Evolutionary conservation across 306 rosid genomes (phyloP).

Genomic region (Cicer pinnatifidum): DNA sequence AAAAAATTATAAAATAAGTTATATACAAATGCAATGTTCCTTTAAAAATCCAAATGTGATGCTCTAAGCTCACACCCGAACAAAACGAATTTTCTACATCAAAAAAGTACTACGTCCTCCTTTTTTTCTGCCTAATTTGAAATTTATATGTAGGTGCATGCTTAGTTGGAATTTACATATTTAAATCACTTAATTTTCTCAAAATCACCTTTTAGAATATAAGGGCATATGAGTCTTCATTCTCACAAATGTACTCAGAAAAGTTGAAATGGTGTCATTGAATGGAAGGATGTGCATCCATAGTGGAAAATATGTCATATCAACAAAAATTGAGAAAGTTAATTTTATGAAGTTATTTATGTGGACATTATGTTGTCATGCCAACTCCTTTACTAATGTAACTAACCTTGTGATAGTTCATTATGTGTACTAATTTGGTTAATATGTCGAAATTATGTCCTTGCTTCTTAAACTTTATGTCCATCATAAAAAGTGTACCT

Average conservation of each 20-base stretch:
- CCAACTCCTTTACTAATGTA: slow-evolving; percentile 13
- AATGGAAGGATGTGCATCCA: slow-evolving; percentile 25
- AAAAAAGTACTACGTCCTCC: too few species aligned
- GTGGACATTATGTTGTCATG: slow-evolving; percentile 71
- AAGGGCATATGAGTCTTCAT: slow-evolving; percentile 33
- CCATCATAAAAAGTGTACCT: slow-evolving; percentile 34
- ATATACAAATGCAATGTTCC: too few species aligned
- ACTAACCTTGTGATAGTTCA: slow-evolving; percentile 10
- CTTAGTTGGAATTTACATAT: not conserved
- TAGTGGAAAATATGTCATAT: slow-evolving; percentile 42
- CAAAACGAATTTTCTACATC: too few species aligned
- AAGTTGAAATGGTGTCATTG: slow-evolving; percentile 27
- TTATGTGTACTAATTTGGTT: not conserved
- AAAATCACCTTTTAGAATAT: not conserved
- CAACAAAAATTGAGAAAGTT: not conserved
- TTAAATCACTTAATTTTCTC: slow-evolving; percentile 1
- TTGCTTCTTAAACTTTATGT: not conserved
- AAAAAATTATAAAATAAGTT: too few species aligned
- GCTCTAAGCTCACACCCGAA: too few species aligned
- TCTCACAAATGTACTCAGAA: not conserved
- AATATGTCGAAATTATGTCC: slow-evolving; percentile 65
- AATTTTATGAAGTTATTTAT: slow-evolving; percentile 16
- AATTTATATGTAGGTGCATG: not conserved
- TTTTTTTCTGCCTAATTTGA: not conserved
- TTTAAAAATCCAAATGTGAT: too few species aligned